These are phyloP conservation scores for Camptophora hylomeconis DNA, from an alignment of 2,329 filamentous ascomycete species.

Conservation along the genomic window DNA sequence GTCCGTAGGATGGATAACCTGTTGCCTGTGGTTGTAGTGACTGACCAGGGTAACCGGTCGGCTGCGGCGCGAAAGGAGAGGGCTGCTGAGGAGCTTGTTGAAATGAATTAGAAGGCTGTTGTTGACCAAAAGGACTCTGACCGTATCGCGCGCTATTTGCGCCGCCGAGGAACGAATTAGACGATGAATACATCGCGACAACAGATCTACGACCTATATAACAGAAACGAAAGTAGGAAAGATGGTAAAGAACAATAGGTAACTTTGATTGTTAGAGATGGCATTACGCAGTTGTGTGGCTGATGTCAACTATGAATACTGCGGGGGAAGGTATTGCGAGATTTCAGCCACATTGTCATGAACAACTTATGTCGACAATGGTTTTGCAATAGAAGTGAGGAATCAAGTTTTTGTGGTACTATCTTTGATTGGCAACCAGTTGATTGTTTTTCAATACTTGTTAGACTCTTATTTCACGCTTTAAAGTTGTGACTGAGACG, in stretches of 20 bases:
- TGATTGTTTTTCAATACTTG: no score
- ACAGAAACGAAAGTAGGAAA: conserved; percentile 12
- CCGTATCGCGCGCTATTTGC: conserved; percentile 62
- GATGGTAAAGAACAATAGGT: conserved; percentile 1
- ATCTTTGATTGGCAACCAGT: no score
- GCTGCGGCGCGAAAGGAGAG: conserved; percentile 41
- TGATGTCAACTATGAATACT: no score
- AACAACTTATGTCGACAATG: no score
- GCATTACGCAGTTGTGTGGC: no score
- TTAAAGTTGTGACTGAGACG: no score
- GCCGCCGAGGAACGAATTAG: conserved; percentile 74
- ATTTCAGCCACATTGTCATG: no score
- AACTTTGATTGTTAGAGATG: no score
- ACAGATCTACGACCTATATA: conserved; percentile 15
- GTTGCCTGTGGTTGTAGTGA: conserved; percentile 55
- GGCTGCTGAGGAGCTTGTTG: conserved; percentile 43
- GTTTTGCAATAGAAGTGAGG: no score
- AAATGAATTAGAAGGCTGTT: conserved; percentile 34
- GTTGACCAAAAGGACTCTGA: conserved; percentile 44
- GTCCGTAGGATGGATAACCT: conserved; percentile 42
- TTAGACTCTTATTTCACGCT: no score
- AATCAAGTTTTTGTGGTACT: no score
- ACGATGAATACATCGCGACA: conserved; percentile 80
- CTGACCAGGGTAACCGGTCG: conserved; percentile 39
- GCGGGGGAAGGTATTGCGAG: no score